Base-by-base conservation (phyloP, 495 filamentous ascomycete genomes). In the Evernia prunastri region DNA sequence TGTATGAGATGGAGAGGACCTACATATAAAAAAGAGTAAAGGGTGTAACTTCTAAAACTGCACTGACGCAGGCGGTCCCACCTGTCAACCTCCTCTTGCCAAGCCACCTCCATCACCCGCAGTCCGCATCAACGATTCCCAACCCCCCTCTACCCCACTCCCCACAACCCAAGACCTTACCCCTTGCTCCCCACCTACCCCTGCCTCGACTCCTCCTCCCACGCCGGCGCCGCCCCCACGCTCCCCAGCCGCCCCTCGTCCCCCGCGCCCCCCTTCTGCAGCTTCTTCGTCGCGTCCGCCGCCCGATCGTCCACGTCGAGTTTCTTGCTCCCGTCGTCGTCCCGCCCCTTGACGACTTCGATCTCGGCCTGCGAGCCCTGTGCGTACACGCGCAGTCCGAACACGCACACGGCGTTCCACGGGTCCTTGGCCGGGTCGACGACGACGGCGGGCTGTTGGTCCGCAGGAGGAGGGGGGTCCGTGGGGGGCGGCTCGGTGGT, bases 351-450 rank as follows among this genome's bases (percentile, higher is more conserved):
- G 7, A 42, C 39, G 7, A 42, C 39, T 8, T 42, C 39, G 12
- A 42, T 42, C 39, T 42, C 39, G 39, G 39, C 39, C 12, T 42
- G 39, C 39, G 39, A 42, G 3, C 39, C 39, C 62, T 74, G 73
- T 17, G 71, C 67, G 66, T 77, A 82, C n/a, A 84, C 79, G 23
- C 80, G 70, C 15, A 84, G 66, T 0, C 81, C 81, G 31, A 84
- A 66, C 12, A 82, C 80, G 58, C 79, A 82, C 0, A 83, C 74
- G 4, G 81, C 81, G 61, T 83, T 82, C 81, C 81, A 84, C 0
- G 79, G 80, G 56, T 76, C 54, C 4, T 58, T 66, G 5, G 39
- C 39, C 5, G 39, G 39, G 17, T 42, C 39, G 39, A 13, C 39
- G 39, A 15, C 39, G 39, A n/a, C n/a, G n/a, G n/a, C n/a, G n/a